Percentiles rank a stretch among this genome's conserved stretches.
phyloP scores from a whole-genome alignment of 805 yeast species.

The Wickerhamiella spandovensis region DNA sequence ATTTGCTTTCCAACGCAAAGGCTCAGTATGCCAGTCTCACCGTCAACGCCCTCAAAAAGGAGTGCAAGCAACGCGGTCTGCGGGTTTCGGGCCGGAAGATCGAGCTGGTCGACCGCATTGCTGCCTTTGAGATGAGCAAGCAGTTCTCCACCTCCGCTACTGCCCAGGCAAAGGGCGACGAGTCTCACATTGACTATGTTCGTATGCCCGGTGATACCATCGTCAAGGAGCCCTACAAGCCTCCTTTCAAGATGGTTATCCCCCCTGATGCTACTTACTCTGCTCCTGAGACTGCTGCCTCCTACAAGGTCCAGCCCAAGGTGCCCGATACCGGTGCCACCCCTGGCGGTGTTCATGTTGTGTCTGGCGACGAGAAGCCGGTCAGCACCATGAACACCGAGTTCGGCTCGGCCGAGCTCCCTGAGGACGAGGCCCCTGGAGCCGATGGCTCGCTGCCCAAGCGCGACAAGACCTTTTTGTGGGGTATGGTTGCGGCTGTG shows the following conservation, averaged over 20 bases:
- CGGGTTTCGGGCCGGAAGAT: slow-evolving; percentile 49
- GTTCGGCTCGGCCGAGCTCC: slow-evolving; percentile 11
- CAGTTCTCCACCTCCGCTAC: slow-evolving; percentile 10
- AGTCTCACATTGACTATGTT: slow-evolving; percentile 26
- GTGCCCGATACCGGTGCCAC: slow-evolving; percentile 12
- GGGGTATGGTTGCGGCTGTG: slow-evolving; percentile 22
- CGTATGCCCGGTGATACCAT: slow-evolving; percentile 17
- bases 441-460: slow-evolving; percentile 13
- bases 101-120: slow-evolving; percentile 35
- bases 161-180: slow-evolving; percentile 22
- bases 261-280: slow-evolving; percentile 18
- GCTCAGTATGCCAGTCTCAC: slow-evolving; percentile 31
- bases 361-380: slow-evolving; percentile 8
- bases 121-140: slow-evolving; percentile 16
- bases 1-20: slow-evolving; percentile 17
- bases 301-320: slow-evolving; percentile 1
- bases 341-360: slow-evolving; percentile 18
- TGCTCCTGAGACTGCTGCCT: slow-evolving; percentile 6
- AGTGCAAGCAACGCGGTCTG: slow-evolving; percentile 47
- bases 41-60: slow-evolving; percentile 40
- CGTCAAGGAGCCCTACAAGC: slow-evolving; percentile 1
- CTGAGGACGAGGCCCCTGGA: slow-evolving; percentile 9
- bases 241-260: slow-evolving; percentile 21
- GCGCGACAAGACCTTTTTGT: slow-evolving; percentile 24
- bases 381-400: slow-evolving; percentile 21